A percentile compares a stretch with the other conserved stretches of the same genome.
Conservation (phyloP, 441 rosid genomes). For the Populus hybrid region DNA sequence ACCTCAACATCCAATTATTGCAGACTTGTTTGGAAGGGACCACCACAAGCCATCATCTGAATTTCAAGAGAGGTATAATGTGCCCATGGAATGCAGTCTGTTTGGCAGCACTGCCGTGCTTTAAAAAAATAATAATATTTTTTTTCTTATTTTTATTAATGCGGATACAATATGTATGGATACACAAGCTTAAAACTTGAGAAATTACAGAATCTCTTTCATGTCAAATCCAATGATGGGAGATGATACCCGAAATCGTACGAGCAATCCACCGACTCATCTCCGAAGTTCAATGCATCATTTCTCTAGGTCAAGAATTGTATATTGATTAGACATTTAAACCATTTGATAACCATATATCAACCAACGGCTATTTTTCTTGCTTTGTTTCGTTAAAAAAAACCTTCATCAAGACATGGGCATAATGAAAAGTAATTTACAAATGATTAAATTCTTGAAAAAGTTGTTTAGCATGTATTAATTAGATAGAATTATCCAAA, state of each 20-base stretch:
- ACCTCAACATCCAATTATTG: conserved; percentile 16
- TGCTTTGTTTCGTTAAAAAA: not conserved
- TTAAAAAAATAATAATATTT: not conserved
- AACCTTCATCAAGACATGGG: not conserved
- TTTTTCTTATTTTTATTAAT: not conserved
- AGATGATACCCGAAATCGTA: conserved; percentile 23
- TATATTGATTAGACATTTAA: conserved; percentile 5
- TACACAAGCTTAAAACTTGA: conserved; percentile 4
- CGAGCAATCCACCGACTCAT: conserved; percentile 41
- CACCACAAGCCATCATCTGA: not conserved
- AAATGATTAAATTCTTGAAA: not conserved
- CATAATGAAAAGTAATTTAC: not conserved
- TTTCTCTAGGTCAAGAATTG: conserved; percentile 23
- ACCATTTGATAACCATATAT: conserved; percentile 8
- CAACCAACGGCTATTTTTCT: not conserved
- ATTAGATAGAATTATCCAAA: too few species aligned
- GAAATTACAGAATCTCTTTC: conserved; percentile 11
- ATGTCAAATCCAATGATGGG: conserved; percentile 23
- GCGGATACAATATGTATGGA: not conserved
- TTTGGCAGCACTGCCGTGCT: conserved; percentile 4
- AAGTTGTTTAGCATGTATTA: not conserved
- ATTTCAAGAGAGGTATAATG: conserved; percentile 24
- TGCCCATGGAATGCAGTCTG: not conserved
- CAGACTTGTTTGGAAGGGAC: not conserved
- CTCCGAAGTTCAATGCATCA: conserved; percentile 18